These are phyloP conservation scores for Fusarium illudens DNA, from an alignment of 2,329 filamentous ascomycete species.

Conservation along the genomic window DNA sequence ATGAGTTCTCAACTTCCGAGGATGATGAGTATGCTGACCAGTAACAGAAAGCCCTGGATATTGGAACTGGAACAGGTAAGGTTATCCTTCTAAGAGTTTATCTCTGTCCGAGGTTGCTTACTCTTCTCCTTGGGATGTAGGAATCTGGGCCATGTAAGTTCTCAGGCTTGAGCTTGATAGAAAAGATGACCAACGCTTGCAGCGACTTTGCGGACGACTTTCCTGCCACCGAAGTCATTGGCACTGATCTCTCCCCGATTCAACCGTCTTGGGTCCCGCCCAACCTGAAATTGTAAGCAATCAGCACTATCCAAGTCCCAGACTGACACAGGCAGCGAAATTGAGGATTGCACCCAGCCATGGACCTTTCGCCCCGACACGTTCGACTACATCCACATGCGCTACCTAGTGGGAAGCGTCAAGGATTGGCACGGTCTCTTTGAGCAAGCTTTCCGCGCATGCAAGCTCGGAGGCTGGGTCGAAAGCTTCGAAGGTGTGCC, in stretches of 20 bases:
- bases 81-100: too few species aligned
- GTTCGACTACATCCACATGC: constrained; percentile 69
- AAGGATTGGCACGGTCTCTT: constrained; percentile 63
- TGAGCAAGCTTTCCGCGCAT: constrained; percentile 57
- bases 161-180: not conserved
- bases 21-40: not conserved
- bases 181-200: not conserved
- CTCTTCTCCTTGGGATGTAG: not conserved
- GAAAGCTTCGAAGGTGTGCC: constrained; percentile 34
- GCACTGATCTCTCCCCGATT: constrained; percentile 64
- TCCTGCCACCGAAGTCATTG: constrained; percentile 55
- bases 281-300: constrained; percentile 52
- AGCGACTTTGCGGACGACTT: constrained; percentile 59
- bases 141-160: constrained; percentile 55
- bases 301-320: not conserved
- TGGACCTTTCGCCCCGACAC: constrained; percentile 43
- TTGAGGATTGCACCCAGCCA: constrained; percentile 42
- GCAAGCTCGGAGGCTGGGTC: constrained; percentile 62
- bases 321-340: not conserved
- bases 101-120: not conserved
- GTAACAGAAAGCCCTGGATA: not conserved
- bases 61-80: constrained; percentile 10
- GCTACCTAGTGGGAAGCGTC: constrained; percentile 63
- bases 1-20: rapidly evolving
- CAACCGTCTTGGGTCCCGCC: constrained; percentile 60